Conservation (phyloP, 345 rosid genomes). For the Eucalyptus cladocalyx region DNA sequence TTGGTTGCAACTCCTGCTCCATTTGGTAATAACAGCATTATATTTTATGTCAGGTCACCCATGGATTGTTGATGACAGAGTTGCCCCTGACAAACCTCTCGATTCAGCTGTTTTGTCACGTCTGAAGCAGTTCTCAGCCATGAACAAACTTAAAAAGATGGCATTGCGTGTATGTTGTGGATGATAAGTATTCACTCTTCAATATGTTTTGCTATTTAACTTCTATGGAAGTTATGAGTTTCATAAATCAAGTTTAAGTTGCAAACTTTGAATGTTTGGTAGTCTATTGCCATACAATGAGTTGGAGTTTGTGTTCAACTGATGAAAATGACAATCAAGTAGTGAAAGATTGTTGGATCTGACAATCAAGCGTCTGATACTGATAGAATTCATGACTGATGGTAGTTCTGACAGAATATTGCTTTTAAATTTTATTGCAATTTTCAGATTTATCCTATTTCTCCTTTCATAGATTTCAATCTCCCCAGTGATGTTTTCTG, state of each 20-base stretch:
- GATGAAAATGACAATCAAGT: not conserved
- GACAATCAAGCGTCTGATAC: not conserved
- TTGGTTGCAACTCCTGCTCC: not conserved
- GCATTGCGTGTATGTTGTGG: constrained; percentile 64
- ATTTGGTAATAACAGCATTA: not conserved
- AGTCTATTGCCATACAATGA: not conserved
- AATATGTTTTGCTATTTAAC: not conserved
- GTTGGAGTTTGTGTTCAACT: not conserved
- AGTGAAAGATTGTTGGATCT: not conserved
- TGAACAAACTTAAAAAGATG: constrained; percentile 98
- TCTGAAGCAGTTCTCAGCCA: constrained; percentile 85
- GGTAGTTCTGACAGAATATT: not conserved
- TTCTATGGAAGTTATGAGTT: not conserved
- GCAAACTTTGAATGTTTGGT: not conserved
- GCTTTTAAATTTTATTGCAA: not conserved
- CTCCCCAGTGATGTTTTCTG: not conserved
- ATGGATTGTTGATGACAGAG: constrained; percentile 87
- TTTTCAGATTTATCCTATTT: not conserved
- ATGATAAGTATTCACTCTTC: not conserved
- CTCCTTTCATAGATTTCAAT: not conserved
- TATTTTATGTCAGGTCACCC: constrained; percentile 61
- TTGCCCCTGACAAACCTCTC: constrained; percentile 85
- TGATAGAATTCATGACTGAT: not conserved
- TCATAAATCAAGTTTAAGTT: not conserved
- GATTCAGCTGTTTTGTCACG: constrained; percentile 96